Evolutionary conservation across 768 basidiomycete genomes (phyloP), one percentile per base, ranked within the genome.

Genomic region (Trametes gibbosa): DNA sequence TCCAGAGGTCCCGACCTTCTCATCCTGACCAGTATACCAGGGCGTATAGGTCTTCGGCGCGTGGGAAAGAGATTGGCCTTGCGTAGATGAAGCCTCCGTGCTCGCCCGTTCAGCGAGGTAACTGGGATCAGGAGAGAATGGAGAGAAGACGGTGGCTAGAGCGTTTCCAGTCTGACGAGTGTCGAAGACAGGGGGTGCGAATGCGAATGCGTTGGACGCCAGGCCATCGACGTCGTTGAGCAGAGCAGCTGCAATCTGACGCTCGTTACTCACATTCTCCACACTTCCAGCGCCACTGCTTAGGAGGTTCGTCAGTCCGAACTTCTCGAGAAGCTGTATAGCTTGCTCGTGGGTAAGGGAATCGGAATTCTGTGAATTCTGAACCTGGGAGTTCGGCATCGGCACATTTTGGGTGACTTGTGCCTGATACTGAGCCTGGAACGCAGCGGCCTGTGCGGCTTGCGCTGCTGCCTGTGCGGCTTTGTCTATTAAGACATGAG

Each of bases 381-480:
- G 35, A 32, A 58, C 52, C 34, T 55, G 60, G 19, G 40, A 6
- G 25, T 5, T 34, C 45, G 34, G 60, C 4, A 35, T 21, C 54
- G 46, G 60, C 23, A 53, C 45, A 19, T 25, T 25, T 17, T 24
- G 58, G 17, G 39, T 62, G 13, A n/a, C n/a, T n/a, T 5, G 37
- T 45, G 40, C 43, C 39, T 68, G 70, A 35, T 68, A 63, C 53
- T 71, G 66, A 2, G 66, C 64, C 53, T 89, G 85, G 48, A 89
- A 72, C 39, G 89, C 85, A 24, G 87, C 87, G 14, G 86, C 83
- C 69, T 92, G 90, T 8, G 89, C 73, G n/a, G 75, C 71, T 59
- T 92, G 90, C 8, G 90, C 92, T 17, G 92, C 92, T 3, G 92
- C 92, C 70, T 93, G 92, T 5, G 92, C 91, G 17, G 92, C 92